Evolutionary conservation across 345 rosid species (phyloP).

Genomic region (Populus pruinosa): DNA sequence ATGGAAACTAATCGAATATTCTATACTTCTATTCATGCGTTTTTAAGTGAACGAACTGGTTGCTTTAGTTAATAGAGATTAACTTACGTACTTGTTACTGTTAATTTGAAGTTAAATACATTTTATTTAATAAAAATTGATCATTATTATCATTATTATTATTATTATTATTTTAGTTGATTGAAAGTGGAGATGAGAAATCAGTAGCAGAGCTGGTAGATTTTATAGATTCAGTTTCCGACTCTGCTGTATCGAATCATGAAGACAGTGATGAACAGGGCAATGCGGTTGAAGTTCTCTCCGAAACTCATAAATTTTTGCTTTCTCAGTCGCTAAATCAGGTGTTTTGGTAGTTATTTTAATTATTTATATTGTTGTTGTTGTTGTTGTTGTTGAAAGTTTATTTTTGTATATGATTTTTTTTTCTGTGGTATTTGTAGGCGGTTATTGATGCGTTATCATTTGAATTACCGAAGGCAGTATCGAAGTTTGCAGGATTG

Average conservation of each 20-base stretch:
- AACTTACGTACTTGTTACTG: no score
- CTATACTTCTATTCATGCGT: no score
- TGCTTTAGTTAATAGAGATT: no score
- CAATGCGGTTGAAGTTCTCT: constrained; percentile 43
- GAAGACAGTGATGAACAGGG: constrained; percentile 31
- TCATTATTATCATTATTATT: neutral
- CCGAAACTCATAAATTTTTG: constrained; percentile 32
- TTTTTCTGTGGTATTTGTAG: constrained; percentile 29
- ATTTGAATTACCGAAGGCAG: constrained; percentile 67
- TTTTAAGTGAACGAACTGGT: no score
- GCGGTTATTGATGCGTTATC: constrained; percentile 60
- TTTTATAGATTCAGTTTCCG: constrained; percentile 46
- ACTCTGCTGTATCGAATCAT: constrained; percentile 25
- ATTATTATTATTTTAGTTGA: constrained; percentile 28
- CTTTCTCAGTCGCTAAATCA: constrained; percentile 49
- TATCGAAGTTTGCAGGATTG: constrained; percentile 51
- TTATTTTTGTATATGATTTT: no score
- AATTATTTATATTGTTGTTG: neutral
- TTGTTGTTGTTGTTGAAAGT: neutral
- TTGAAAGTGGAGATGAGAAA: constrained; percentile 46
- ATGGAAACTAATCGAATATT: no score
- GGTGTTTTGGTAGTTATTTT: constrained; percentile 30
- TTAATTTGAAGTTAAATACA: neutral
- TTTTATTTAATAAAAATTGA: neutral
- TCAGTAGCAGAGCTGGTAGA: constrained; percentile 41